A percentile compares a stretch with the other conserved stretches of the same genome.
These are phyloP conservation scores for Trichosanthes cucumerina DNA, from an alignment of 306 rosid genomes.

Conservation along the genomic window DNA sequence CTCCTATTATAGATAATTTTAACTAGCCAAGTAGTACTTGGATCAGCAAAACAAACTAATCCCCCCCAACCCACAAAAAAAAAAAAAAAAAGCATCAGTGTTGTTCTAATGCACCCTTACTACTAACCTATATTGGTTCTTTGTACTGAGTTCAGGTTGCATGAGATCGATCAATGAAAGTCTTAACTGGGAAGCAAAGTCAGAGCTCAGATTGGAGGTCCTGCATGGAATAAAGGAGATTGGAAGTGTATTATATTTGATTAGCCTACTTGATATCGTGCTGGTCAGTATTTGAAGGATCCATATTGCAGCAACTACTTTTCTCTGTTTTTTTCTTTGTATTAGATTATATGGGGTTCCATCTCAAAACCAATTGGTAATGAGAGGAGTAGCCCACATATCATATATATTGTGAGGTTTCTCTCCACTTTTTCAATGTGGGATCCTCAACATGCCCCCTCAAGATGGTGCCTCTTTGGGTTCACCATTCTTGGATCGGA, in stretches of 20 bases:
- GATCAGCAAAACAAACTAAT: neutral
- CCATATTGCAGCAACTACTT: neutral
- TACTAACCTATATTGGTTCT: neutral
- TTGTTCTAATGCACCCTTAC: neutral
- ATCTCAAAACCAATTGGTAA: too few species aligned
- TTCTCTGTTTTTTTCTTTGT: neutral
- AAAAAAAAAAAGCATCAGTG: too few species aligned
- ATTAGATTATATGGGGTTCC: too few species aligned
- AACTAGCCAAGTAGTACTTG: neutral
- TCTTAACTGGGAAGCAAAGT: slow-evolving; percentile 81
- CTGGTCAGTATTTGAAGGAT: slow-evolving; percentile 49
- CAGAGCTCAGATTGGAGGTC: slow-evolving; percentile 82
- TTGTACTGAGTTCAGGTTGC: slow-evolving; percentile 43
- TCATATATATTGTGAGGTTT: too few species aligned
- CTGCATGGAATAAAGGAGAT: slow-evolving; percentile 91
- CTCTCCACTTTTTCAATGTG: too few species aligned
- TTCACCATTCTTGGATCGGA: too few species aligned
- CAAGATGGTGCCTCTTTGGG: too few species aligned
- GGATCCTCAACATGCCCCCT: too few species aligned
- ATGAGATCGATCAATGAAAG: slow-evolving; percentile 82
- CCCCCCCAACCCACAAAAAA: too few species aligned
- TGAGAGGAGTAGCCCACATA: too few species aligned
- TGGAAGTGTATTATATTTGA: slow-evolving; percentile 92
- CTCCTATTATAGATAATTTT: neutral
- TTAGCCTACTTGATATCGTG: slow-evolving; percentile 90